These are phyloP conservation scores for Naganishia antarctica DNA, from an alignment of 768 basidiomycete genomes.

Conservation along the genomic window DNA sequence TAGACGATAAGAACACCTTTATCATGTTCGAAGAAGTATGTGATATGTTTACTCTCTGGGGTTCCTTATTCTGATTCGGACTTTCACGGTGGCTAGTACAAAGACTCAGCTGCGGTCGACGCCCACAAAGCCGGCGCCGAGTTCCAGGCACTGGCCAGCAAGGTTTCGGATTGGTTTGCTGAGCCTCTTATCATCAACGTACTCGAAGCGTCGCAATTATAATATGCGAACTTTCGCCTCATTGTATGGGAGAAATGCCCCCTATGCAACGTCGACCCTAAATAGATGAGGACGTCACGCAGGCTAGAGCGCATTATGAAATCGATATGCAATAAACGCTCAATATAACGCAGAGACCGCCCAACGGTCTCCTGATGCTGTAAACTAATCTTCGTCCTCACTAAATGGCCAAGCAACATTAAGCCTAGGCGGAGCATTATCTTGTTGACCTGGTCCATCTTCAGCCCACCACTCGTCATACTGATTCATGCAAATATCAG, in stretches of 20 bases:
- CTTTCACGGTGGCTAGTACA: slow-evolving; percentile 7
- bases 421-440: slow-evolving; percentile 46
- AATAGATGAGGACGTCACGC: too few species aligned
- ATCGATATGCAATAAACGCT: background rate
- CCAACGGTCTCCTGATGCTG: background rate
- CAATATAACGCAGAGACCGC: background rate
- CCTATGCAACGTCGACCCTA: too few species aligned
- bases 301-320: background rate
- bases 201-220: slow-evolving; percentile 8
- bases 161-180: slow-evolving; percentile 11
- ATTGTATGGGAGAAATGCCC: too few species aligned
- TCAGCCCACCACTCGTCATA: slow-evolving; percentile 50
- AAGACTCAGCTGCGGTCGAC: slow-evolving; percentile 11
- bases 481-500: slow-evolving; percentile 23
- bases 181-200: slow-evolving; percentile 7
- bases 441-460: slow-evolving; percentile 43
- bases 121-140: slow-evolving; percentile 12
- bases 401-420: slow-evolving; percentile 50
- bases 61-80: background rate
- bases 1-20: slow-evolving; percentile 17
- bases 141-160: slow-evolving; percentile 20
- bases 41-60: background rate
- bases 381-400: slow-evolving; percentile 44
- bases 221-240: background rate
- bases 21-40: slow-evolving; percentile 25